Percentiles rank a stretch among this genome's conserved stretches.
Evolutionary conservation across 108 stramenopile genomes (phyloP).

Genomic region (Ochromonas danica): DNA sequence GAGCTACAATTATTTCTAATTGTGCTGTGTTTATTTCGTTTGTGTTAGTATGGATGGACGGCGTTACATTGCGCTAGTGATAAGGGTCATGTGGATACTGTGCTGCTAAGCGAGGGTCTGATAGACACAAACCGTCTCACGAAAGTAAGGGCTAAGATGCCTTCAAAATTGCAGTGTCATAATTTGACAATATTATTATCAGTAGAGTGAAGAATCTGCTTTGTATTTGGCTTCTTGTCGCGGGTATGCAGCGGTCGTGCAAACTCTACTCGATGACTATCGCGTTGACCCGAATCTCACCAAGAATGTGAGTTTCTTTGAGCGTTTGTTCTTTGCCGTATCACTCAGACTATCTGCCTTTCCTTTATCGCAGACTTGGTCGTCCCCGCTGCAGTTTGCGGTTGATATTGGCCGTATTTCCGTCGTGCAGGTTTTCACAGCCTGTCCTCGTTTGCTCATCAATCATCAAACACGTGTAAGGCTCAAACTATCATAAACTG

Average conservation of each 20-base stretch:
- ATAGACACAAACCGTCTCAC: conserved; percentile 15
- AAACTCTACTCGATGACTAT: conserved; percentile 16
- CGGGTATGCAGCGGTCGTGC: conserved; percentile 12
- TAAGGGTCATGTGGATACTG: conserved; percentile 15
- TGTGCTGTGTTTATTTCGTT: conserved; percentile 16
- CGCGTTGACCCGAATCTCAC: conserved; percentile 13
- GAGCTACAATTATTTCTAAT: conserved; percentile 17
- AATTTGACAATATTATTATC: conserved; percentile 18
- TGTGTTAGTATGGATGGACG: conserved; percentile 15
- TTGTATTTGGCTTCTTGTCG: conserved; percentile 15
- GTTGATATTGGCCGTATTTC: conserved; percentile 10
- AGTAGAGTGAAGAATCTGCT: conserved; percentile 15
- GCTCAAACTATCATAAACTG: conserved; percentile 16
- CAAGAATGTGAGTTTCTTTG: conserved; percentile 16
- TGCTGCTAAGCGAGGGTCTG: conserved; percentile 13
- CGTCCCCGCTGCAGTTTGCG: conserved; percentile 12
- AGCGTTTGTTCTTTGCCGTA: conserved; percentile 15
- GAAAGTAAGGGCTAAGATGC: conserved; percentile 15
- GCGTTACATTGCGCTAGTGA: conserved; percentile 14
- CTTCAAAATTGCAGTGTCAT: conserved; percentile 16
- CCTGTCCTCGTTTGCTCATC: conserved; percentile 13
- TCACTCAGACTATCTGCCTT: conserved; percentile 15
- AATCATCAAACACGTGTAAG: conserved; percentile 16
- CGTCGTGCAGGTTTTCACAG: conserved; percentile 13
- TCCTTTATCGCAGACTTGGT: conserved; percentile 15